Conservation (phyloP, 2,329 filamentous ascomycete species). For the Aspergillus neoniger region DNA sequence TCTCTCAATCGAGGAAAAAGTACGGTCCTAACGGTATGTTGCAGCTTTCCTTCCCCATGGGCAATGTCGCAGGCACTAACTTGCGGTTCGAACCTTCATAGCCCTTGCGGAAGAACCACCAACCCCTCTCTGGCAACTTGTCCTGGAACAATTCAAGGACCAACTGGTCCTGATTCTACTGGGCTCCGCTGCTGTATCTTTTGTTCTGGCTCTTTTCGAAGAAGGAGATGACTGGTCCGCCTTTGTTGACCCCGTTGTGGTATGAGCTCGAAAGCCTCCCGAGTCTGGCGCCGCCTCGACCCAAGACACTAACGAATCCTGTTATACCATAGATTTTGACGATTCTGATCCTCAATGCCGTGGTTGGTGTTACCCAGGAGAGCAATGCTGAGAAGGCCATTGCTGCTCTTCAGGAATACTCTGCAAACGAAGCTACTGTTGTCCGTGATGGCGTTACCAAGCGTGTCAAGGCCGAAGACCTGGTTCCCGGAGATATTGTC, state of each 20-base stretch:
- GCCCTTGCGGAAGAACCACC: conserved; percentile 86
- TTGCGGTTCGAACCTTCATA: conserved; percentile 33
- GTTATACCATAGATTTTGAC: conserved; percentile 72
- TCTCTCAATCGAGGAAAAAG: conserved; percentile 48
- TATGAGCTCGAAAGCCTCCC: conserved; percentile 53
- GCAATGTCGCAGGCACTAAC: conserved; percentile 6
- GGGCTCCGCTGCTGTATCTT: conserved; percentile 89
- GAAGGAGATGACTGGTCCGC: conserved; percentile 92
- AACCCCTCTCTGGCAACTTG: conserved; percentile 92
- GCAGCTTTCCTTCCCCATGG: neutral
- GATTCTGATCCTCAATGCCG: conserved; percentile 92
- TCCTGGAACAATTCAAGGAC: conserved; percentile 98
- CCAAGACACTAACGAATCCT: conserved; percentile 20
- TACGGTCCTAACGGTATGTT: conserved; percentile 58
- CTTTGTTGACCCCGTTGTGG: conserved; percentile 93
- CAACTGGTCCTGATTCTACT: conserved; percentile 95
- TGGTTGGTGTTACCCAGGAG: conserved; percentile 97
- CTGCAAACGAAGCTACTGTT: conserved; percentile 95
- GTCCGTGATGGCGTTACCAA: conserved; percentile 79
- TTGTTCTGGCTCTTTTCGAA: conserved; percentile 89
- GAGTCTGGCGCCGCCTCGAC: conserved; percentile 1
- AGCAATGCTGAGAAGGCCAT: conserved; percentile 98
- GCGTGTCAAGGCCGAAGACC: conserved; percentile 89
- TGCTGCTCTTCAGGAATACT: conserved; percentile 97
- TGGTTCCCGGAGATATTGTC: conserved; percentile 92